phyloP scores from a whole-genome alignment of 2,329 filamentous ascomycete genomes.

The Geosmithia flava region DNA sequence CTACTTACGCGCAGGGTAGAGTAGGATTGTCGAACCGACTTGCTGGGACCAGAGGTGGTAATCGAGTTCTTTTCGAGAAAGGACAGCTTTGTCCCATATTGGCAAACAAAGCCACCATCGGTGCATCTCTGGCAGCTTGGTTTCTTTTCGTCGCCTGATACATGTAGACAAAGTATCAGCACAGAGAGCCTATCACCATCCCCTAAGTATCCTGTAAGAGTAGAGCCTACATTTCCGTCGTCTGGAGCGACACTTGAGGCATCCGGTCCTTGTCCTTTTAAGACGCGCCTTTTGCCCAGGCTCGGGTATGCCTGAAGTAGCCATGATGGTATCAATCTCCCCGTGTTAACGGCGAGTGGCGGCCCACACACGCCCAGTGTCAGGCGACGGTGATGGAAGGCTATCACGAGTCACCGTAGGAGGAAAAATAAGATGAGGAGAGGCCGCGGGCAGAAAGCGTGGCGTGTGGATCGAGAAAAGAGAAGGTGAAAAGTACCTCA shows the following conservation, averaged over 20 bases:
- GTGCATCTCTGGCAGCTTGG: constrained; percentile 34
- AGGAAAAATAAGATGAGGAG: background rate
- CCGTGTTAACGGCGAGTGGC: background rate
- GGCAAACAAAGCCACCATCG: constrained; percentile 31
- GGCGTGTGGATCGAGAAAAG: background rate
- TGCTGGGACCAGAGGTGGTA: constrained; percentile 14
- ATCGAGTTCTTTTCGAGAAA: constrained; percentile 36
- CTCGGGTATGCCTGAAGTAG: background rate
- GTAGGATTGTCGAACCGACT: constrained; percentile 6
- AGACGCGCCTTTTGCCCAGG: constrained; percentile 1
- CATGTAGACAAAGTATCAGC: background rate
- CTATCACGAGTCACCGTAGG: background rate
- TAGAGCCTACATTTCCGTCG: constrained; percentile 31
- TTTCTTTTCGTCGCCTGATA: constrained; percentile 38
- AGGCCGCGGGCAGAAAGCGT: background rate
- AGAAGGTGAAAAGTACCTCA: background rate
- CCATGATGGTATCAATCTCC: background rate
- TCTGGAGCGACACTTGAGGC: constrained; percentile 33
- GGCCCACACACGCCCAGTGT: background rate
- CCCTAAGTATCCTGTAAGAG: too few relatives aligned
- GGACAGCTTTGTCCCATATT: constrained; percentile 31
- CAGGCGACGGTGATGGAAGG: background rate
- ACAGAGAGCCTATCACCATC: too few relatives aligned
- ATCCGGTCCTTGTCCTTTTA: constrained; percentile 27
- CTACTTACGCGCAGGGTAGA: constrained; percentile 9